A percentile compares a stretch with the other conserved stretches of the same genome.
phyloP scores from a whole-genome alignment of 2,329 filamentous ascomycete species.

The Cercospora sojina region DNA sequence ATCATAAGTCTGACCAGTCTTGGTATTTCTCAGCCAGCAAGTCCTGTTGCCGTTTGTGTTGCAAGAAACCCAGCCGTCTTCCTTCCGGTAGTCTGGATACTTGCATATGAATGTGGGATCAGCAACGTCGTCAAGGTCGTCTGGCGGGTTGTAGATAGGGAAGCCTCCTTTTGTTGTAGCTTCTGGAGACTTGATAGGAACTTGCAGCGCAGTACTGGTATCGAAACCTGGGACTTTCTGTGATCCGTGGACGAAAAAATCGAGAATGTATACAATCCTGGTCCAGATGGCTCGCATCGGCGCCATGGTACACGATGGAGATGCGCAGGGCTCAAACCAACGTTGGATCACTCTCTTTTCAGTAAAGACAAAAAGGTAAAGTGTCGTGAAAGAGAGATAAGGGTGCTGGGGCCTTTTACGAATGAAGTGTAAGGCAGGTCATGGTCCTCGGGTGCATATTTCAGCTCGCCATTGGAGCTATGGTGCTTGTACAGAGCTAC shows the following conservation, averaged over 20 bases:
- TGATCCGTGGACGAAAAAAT: neutral
- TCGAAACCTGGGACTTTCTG: neutral
- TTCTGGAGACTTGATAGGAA: slow-evolving; percentile 3
- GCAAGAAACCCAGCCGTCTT: slow-evolving; percentile 2
- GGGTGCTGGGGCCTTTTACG: neutral
- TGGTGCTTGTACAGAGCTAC: neutral
- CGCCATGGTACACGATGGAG: neutral
- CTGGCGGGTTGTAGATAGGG: neutral
- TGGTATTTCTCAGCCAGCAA: neutral
- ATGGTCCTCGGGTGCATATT: neutral
- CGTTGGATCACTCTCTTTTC: neutral
- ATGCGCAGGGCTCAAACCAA: neutral
- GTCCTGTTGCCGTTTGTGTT: neutral
- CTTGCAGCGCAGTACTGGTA: neutral
- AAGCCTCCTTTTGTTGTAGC: neutral
- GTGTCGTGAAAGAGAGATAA: neutral
- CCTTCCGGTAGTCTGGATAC: neutral
- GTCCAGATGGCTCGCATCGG: neutral
- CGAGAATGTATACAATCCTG: neutral
- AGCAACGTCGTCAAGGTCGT: neutral
- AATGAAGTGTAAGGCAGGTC: neutral
- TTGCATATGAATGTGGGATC: neutral
- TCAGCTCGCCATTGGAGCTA: neutral
- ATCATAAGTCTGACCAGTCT: neutral
- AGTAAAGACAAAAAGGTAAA: neutral